These are phyloP conservation scores for Podaxis mareebaensis DNA, from an alignment of 768 basidiomycete genomes.

Conservation along the genomic window DNA sequence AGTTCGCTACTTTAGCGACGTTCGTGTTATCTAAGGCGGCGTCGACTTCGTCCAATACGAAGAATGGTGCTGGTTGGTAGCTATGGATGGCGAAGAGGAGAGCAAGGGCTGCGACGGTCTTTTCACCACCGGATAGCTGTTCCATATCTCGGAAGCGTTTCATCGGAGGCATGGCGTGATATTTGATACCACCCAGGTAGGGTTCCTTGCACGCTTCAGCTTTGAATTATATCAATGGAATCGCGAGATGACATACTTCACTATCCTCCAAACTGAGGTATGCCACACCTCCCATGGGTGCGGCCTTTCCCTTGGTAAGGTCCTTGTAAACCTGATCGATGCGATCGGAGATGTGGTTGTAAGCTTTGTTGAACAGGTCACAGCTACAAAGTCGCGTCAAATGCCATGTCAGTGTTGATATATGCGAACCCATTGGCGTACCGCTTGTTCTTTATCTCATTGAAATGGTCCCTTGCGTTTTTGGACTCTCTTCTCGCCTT, in stretches of 20 bases:
- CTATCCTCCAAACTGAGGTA: constrained; percentile 95
- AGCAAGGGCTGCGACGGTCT: constrained; percentile 97
- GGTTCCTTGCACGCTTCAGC: constrained; percentile 27
- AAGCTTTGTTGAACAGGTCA: constrained; percentile 94
- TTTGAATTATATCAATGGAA: background rate
- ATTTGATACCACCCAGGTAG: constrained; percentile 73
- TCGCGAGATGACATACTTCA: constrained; percentile 56
- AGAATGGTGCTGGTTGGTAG: constrained; percentile 96
- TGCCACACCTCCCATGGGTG: constrained; percentile 94
- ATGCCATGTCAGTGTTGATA: background rate
- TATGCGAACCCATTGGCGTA: constrained; percentile 29
- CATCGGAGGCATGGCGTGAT: constrained; percentile 99
- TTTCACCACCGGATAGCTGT: constrained; percentile 96
- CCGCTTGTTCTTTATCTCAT: constrained; percentile 83
- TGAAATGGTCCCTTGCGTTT: constrained; percentile 88
- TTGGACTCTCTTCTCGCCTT: constrained; percentile 90
- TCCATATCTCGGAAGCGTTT: constrained; percentile 99
- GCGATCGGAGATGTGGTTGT: constrained; percentile 90
- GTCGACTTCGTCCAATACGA: constrained; percentile 98
- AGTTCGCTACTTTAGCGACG: constrained; percentile 92
- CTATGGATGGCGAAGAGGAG: constrained; percentile 97
- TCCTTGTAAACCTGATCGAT: constrained; percentile 98
- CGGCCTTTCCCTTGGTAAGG: constrained; percentile 91
- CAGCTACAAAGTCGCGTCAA: constrained; percentile 34
- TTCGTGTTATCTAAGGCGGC: constrained; percentile 99